These are phyloP conservation scores for Diophrys sp. DNA, from an alignment of 73 alveolate species.

Conservation along the genomic window DNA sequence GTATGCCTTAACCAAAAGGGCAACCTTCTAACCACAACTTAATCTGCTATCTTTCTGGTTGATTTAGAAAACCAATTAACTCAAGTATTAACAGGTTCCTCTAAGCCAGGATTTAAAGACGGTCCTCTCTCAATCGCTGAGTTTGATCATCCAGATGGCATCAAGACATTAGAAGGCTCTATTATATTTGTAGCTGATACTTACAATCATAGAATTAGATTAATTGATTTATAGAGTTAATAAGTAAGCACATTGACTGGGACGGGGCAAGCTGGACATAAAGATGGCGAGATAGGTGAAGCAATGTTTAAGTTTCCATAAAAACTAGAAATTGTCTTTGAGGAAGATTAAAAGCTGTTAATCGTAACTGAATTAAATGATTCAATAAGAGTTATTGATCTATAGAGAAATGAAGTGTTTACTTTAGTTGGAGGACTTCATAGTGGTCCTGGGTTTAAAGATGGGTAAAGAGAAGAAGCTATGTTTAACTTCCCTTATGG, in stretches of 20 bases:
- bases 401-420: background rate
- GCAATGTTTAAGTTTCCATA: conserved; percentile 28
- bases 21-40: conserved; percentile 12
- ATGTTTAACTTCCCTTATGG: conserved; percentile 43
- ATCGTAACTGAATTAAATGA: conserved; percentile 36
- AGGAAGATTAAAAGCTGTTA: background rate
- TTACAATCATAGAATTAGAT: conserved; percentile 30
- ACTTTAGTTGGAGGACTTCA: conserved; percentile 38
- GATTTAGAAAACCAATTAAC: conserved; percentile 13
- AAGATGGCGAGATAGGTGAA: conserved; percentile 14
- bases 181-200: conserved; percentile 24
- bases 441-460: conserved; percentile 22
- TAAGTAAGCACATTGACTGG: conserved; percentile 36
- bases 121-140: conserved; percentile 3
- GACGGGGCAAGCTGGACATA: conserved; percentile 34
- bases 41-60: conserved; percentile 14
- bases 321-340: background rate
- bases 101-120: conserved; percentile 26
- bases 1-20: conserved; percentile 16
- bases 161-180: background rate
- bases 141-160: conserved; percentile 52
- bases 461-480: conserved; percentile 27
- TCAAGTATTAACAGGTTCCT: conserved; percentile 9
- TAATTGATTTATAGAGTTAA: conserved; percentile 10
- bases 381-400: conserved; percentile 33